Base-by-base conservation (phyloP, 768 basidiomycete genomes). In the Cyathus striatus region DNA sequence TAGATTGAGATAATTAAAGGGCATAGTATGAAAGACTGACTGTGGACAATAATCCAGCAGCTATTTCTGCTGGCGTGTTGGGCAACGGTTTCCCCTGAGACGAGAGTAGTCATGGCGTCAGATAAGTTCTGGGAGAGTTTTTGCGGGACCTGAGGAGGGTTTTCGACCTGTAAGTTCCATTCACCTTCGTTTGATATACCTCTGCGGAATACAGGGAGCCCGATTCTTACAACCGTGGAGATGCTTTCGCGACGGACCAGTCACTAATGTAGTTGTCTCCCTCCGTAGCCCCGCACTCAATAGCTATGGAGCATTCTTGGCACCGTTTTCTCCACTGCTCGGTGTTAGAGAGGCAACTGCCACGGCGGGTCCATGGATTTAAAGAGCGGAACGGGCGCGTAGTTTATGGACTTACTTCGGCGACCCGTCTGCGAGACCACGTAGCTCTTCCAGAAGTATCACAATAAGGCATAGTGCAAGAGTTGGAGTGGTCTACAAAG, bases 11-110 rank as follows among this genome's bases (percentile, higher is more conserved):
- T n/a, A 41, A 7, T 26, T 7, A 14, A 13, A 27, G 10, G 26
- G 22, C 23, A 40, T 21, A 6, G n/a, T 41, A 16, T 7, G 9
- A 7, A n/a, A n/a, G n/a, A 30, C 68, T 30, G 48, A 83, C 87
- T 85, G 51, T 91, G 87, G 1, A 92, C 84, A 44, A 92, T 89
- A 46, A 91, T 89, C 64, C 64, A 66, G 44, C 64, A 66, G 42
- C 64, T 66, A 25, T 63, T 55, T n/a, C 62, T 49, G 36, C 26
- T 54, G 44, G 58, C 57, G 40, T 66, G 64, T 42, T 56, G 48
- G 24, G 63, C 58, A 27, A 66, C 57, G 25, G 57, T 53, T 40
- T 59, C 39, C 42, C 56, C 60, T 27, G 59, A 58, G 30, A 63
- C 43, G 26, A 51, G 43, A 27, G 48, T 42, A 18, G 35, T 9